Evolutionary conservation across 208 protist genomes (phyloP).

Genomic region (Wallacemonas sp.): DNA sequence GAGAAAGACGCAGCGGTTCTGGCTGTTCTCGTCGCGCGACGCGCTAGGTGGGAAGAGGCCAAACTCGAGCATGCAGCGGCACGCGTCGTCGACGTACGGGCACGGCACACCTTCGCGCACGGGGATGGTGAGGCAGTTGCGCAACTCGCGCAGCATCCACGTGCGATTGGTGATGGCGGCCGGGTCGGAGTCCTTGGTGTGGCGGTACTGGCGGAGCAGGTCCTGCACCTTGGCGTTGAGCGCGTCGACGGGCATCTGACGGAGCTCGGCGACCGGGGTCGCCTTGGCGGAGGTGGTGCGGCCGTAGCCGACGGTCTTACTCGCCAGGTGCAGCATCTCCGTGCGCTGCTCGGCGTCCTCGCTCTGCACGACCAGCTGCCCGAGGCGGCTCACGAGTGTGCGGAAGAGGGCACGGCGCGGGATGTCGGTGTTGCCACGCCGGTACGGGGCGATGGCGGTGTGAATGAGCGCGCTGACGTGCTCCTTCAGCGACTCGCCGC

Average conservation of each 20-base stretch:
- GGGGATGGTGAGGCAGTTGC: slow-evolving; percentile 73
- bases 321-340: slow-evolving; percentile 77
- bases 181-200: slow-evolving; percentile 49
- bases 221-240: slow-evolving; percentile 73
- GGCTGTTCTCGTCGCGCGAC: slow-evolving; percentile 53
- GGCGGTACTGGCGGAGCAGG: slow-evolving; percentile 69
- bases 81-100: slow-evolving; percentile 66
- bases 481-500: slow-evolving; percentile 85
- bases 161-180: slow-evolving; percentile 72
- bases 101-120: slow-evolving; percentile 45
- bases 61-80: slow-evolving; percentile 54
- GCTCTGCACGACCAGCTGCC: slow-evolving; percentile 75
- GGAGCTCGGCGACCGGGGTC: slow-evolving; percentile 67
- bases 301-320: slow-evolving; percentile 77
- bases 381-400: slow-evolving; percentile 69
- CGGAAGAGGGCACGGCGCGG: slow-evolving; percentile 79
- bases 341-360: slow-evolving; percentile 65
- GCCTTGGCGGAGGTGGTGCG: slow-evolving; percentile 56
- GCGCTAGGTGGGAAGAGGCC: slow-evolving; percentile 64
- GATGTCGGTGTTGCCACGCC: slow-evolving; percentile 76
- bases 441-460: slow-evolving; percentile 84
- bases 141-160: slow-evolving; percentile 83
- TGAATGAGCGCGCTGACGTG: slow-evolving; percentile 84
- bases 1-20: slow-evolving; percentile 85
- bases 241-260: slow-evolving; percentile 49